Evolutionary conservation across 331 rosid genomes (phyloP), one percentile per base, ranked within the genome.

Genomic region (Arachis monticola): DNA sequence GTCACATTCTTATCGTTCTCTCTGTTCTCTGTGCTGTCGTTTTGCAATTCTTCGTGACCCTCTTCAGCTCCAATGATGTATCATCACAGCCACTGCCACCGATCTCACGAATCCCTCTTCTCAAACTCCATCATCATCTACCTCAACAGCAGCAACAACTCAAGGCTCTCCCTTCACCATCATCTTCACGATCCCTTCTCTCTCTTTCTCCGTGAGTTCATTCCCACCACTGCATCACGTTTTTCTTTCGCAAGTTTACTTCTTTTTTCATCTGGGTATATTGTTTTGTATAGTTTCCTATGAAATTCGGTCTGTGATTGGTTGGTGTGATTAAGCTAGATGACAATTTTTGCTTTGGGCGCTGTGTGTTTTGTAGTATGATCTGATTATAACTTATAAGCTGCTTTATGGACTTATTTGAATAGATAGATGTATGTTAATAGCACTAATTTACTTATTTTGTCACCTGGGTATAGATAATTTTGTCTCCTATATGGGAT

Each of bases 191-290:
- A 62, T 79, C 85, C 38, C 87, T 86, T 45, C 72, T 86, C 45
- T 83, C 91, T 30, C 45, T 79, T 52, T 50, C 88, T 60, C 78
- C 80, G 91, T 90, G 5, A 81, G 85, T 79, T 90, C 4, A 81
- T 84, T 79, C 11, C 50, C 50, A 7, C 0, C 60, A 8, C 5
- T 0, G 27, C n/a, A 47, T 31, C 58, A 55, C 12, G 22, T 11
- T 32, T 38, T 13, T 5, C 14, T 9, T 27, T 46, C 8, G 41
- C 11, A 32, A 32, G 8, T 62, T 72, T 2, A 51, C 44, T 53
- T 48, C 27, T 17, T 57, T 12, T 46, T 45, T 32, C 17, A 10
- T 1, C 1, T 22, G 2, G 41, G 47, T 13, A 5, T 51, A 51
- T 10, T 1, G 5, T 9, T 9, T 9, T 6, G 51, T 50, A 5